A percentile compares a stretch with the other conserved stretches of the same genome.
Conservation (phyloP, 257 asterid genomes). For the Solanum chmielewskii region DNA sequence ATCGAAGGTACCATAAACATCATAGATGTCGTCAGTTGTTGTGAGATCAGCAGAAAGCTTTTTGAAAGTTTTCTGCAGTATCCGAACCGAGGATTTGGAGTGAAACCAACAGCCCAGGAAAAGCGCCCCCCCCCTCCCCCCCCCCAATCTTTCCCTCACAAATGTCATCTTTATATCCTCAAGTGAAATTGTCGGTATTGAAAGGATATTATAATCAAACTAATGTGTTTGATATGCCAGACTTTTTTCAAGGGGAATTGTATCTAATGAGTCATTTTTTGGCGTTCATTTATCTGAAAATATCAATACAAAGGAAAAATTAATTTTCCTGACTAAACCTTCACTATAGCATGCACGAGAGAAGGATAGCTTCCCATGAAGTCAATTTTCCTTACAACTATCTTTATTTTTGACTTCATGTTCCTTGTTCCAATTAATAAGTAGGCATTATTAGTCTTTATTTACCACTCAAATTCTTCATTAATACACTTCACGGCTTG, state of each 20-base stretch:
- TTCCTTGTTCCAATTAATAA: not conserved
- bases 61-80: not conserved
- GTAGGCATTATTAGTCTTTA: not conserved
- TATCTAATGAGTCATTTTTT: not conserved
- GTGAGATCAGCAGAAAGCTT: not conserved
- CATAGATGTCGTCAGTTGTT: conserved; percentile 12
- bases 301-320: not conserved
- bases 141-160: conserved; percentile 19
- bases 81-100: conserved; percentile 1
- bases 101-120: conserved; percentile 16
- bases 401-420: not conserved
- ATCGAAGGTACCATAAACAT: conserved; percentile 14
- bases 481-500: not conserved
- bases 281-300: not conserved
- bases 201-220: not conserved
- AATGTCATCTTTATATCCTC: conserved; percentile 5
- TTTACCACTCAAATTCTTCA: not conserved
- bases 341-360: not conserved
- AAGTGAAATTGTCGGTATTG: not conserved
- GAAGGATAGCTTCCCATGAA: not conserved
- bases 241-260: not conserved
- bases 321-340: not conserved
- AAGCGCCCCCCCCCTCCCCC: not conserved
- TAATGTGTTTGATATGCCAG: not conserved
- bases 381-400: not conserved